phyloP scores from a whole-genome alignment of 805 yeast genomes.

The Ogataea siamensis region DNA sequence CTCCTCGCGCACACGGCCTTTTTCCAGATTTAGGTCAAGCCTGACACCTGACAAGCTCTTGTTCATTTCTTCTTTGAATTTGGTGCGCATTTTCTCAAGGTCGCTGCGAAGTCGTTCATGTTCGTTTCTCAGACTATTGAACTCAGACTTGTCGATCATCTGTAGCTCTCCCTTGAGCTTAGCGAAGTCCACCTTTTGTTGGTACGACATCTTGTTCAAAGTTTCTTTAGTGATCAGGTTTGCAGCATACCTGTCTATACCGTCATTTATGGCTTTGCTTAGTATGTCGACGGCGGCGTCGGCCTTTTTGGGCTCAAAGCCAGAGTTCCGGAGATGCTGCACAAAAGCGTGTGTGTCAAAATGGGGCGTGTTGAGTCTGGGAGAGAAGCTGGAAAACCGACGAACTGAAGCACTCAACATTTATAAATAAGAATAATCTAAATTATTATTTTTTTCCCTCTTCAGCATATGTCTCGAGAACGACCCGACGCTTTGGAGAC shows the following conservation, averaged over 20 bases:
- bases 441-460: background rate
- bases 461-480: slow-evolving; percentile 10
- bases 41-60: slow-evolving; percentile 88
- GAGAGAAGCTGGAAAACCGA: slow-evolving; percentile 1
- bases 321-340: slow-evolving; percentile 56
- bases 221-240: slow-evolving; percentile 85
- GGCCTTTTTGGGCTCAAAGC: slow-evolving; percentile 74
- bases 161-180: slow-evolving; percentile 90
- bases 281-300: slow-evolving; percentile 75
- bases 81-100: slow-evolving; percentile 79
- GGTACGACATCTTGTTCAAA: slow-evolving; percentile 81
- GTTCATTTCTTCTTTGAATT: slow-evolving; percentile 86
- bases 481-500: slow-evolving; percentile 3
- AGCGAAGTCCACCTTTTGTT: slow-evolving; percentile 95
- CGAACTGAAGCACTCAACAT: slow-evolving; percentile 2
- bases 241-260: slow-evolving; percentile 69
- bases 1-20: slow-evolving; percentile 94
- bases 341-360: slow-evolving; percentile 79
- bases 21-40: slow-evolving; percentile 86
- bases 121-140: slow-evolving; percentile 76
- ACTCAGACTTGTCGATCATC: slow-evolving; percentile 82
- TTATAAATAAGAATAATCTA: slow-evolving; percentile 1
- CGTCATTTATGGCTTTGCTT: slow-evolving; percentile 73
- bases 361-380: slow-evolving; percentile 30
- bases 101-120: slow-evolving; percentile 83